A percentile compares a stretch with the other conserved stretches of the same genome.
Evolutionary conservation across 805 yeast genomes (phyloP).

Genomic region (Teunomyces aglyptinius): DNA sequence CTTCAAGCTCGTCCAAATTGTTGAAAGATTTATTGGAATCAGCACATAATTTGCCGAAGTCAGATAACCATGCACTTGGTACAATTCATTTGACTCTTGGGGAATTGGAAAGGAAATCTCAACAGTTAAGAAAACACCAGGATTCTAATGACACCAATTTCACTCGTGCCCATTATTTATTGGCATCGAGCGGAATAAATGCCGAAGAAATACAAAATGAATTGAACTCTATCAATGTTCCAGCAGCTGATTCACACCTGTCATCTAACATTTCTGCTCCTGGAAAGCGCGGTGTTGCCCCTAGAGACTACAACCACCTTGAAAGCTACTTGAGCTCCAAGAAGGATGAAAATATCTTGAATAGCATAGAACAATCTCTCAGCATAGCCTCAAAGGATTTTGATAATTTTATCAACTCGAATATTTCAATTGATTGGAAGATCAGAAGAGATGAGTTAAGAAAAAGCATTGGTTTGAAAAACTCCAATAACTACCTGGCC

Average conservation of each 20-base stretch:
- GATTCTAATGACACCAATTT: slow-evolving; percentile 37
- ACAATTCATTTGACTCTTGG: slow-evolving; percentile 75
- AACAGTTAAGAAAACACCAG: slow-evolving; percentile 46
- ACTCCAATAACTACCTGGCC: background rate
- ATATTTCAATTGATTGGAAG: slow-evolving; percentile 81
- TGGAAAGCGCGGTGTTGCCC: slow-evolving; percentile 5
- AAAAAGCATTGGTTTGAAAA: slow-evolving; percentile 56
- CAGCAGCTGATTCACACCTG: slow-evolving; percentile 8
- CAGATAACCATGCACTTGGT: slow-evolving; percentile 63
- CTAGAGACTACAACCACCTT: slow-evolving; percentile 29
- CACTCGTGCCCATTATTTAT: slow-evolving; percentile 80
- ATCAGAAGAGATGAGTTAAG: slow-evolving; percentile 71
- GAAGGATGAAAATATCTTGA: slow-evolving; percentile 77
- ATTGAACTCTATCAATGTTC: slow-evolving; percentile 15
- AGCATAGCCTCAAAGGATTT: slow-evolving; percentile 76
- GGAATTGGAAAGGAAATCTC: slow-evolving; percentile 72
- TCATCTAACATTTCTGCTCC: slow-evolving; percentile 5
- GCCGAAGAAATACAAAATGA: slow-evolving; percentile 18
- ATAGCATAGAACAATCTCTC: slow-evolving; percentile 80
- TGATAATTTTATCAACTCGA: slow-evolving; percentile 70
- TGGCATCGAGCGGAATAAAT: slow-evolving; percentile 81
- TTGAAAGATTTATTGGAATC: slow-evolving; percentile 76
- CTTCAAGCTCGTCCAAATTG: slow-evolving; percentile 18
- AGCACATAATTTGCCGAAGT: slow-evolving; percentile 68
- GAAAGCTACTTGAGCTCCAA: slow-evolving; percentile 64